Evolutionary conservation across 441 rosid species (phyloP), one percentile per base, ranked within the genome.

Genomic region (Eruca vesicaria): DNA sequence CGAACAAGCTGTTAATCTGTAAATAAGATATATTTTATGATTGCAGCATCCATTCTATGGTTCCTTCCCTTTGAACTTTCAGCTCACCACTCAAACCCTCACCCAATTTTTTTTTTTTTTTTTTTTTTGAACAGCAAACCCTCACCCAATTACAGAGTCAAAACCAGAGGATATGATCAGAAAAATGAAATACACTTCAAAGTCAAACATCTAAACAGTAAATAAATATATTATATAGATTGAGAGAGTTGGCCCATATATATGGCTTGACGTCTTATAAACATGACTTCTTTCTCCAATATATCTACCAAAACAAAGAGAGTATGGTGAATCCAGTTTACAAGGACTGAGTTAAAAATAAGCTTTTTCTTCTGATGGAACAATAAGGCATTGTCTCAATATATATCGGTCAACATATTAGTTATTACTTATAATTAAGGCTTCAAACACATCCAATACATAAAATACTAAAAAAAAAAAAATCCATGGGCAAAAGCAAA

Each of bases 1-100:
- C 96, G 90, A 73, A 91, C 92, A 75, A 96, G 98, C 87, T 96
- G 99, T 73, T 93, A 80, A 86, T 96, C 98, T 96, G 90, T 38
- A 80, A 74, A 31, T 66, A 35, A 48, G 21, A 55, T 52, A 69
- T 41, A 55, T 41, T 41, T 19, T 31, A 71, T 9, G 89, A 83
- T 60, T 84, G 75, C 84, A 88, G 57, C 85, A 75, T 83, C 66
- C 74, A 73, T 55, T 83, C 82, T 21, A 72, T 67, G 45, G 69
- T 72, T 79, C 83, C 85, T 16, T 76, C 86, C 75, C 79, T 81
- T 59, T 77, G 75, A 62, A 88, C 72, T 63, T 71, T 84, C 56
- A 85, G 60, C n/a, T 86, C 82, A 65, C 80, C 68, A 45, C 63
- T 79, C 78, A 86, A 82, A 73, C 78, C 84, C 82, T 88, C 90